Evolutionary conservation across 2,329 filamentous ascomycete genomes (phyloP), one percentile per base, ranked within the genome.

Genomic region (Cordyceps javanica): DNA sequence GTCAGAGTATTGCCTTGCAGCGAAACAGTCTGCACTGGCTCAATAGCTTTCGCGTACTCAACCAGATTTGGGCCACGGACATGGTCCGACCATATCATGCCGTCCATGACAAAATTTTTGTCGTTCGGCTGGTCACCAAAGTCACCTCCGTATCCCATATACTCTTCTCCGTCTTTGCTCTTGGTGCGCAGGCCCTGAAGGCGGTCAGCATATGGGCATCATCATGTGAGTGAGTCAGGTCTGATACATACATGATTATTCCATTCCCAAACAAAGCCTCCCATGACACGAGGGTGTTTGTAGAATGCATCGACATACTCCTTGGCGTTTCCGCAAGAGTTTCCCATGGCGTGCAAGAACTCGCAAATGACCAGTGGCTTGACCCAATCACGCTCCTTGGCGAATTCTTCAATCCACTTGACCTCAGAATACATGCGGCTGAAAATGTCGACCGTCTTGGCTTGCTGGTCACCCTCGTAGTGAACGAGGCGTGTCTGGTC

Each of bases 231-330:
- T 42, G 23, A 11, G 11, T 13, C 23, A 5, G 6, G 10, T 1
- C 5, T 13, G 3, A 8, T 8, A 61, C 70, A 61, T 42, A 80
- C 78, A 55, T 85, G 82, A 59, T 84, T 86, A 0, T 77, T 78
- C 82, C 83, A 86, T 63, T 86, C 82, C 83, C 83, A 86, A 3
- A 86, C 77, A 36, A 82, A 83, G 0, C 86, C 87, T 5, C 87
- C 86, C 70, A 88, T 86, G 0, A 74, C 64, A 0, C 68, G 61
- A 0, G 68, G 67, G 30, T 74, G 77, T 44, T 78, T 76, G 64
- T 84, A 81, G 67, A 89, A 90, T 0, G 80, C 77, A 7, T 87
- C 80, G 13, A 87, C 73, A 60, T 90, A 90, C 60, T 89, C 86
- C 60, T 83, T 78, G 50, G 89, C 73, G 1, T 79, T 81, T 1